phyloP scores from a whole-genome alignment of 2,329 filamentous ascomycete species.

The Septoria linicola region DNA sequence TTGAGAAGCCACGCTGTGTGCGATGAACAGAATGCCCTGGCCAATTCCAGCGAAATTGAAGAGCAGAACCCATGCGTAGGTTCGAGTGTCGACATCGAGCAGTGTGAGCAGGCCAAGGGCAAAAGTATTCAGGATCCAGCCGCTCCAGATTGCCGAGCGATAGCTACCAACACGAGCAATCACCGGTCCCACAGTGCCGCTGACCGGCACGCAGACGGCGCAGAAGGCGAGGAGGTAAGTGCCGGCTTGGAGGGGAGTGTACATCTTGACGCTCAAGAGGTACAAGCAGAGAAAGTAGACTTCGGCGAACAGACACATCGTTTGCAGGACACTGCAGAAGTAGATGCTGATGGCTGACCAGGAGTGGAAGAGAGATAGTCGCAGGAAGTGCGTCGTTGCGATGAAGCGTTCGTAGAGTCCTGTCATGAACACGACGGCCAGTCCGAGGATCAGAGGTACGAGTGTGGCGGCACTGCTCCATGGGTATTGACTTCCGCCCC shows the following conservation, averaged over 20 bases:
- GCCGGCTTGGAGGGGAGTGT: slow-evolving; percentile 41
- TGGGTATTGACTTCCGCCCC: slow-evolving; percentile 40
- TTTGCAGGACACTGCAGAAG: slow-evolving; percentile 35
- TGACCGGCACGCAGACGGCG: slow-evolving; percentile 23
- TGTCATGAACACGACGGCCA: slow-evolving; percentile 33
- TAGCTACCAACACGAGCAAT: slow-evolving; percentile 37
- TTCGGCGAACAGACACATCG: slow-evolving; percentile 34
- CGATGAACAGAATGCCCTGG: slow-evolving; percentile 45
- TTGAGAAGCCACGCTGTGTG: slow-evolving; percentile 47
- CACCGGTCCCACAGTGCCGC: slow-evolving; percentile 31
- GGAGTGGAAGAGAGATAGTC: slow-evolving; percentile 35
- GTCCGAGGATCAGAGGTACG: slow-evolving; percentile 38
- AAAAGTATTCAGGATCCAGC: slow-evolving; percentile 40
- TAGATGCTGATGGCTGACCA: slow-evolving; percentile 35
- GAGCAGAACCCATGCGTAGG: slow-evolving; percentile 45
- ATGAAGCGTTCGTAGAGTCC: slow-evolving; percentile 30
- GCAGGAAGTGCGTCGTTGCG: slow-evolving; percentile 32
- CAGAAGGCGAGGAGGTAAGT: slow-evolving; percentile 44
- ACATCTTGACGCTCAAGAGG: slow-evolving; percentile 44
- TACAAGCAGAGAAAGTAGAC: slow-evolving; percentile 48
- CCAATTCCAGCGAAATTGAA: slow-evolving; percentile 46
- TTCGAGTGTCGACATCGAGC: slow-evolving; percentile 41
- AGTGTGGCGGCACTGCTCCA: slow-evolving; percentile 41
- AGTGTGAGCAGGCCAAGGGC: slow-evolving; percentile 47
- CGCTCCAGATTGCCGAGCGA: slow-evolving; percentile 30